Evolutionary conservation across 2,329 filamentous ascomycete genomes (phyloP), one percentile per base, ranked within the genome.

Genomic region (Bipolaris oryzae): DNA sequence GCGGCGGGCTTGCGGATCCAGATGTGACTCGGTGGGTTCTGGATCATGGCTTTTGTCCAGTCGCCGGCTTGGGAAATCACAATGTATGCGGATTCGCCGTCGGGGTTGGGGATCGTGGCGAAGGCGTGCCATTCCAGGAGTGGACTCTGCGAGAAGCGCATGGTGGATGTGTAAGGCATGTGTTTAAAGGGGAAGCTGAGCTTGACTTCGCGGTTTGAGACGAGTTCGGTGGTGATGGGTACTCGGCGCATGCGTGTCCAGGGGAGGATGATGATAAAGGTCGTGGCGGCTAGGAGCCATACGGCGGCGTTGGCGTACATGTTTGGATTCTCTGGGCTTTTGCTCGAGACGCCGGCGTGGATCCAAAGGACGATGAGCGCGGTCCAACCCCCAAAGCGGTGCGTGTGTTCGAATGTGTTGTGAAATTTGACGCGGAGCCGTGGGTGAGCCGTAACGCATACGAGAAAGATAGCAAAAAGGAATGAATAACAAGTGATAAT

Each of bases 171-270:
- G 50, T 62, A 63, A 5, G 63, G 64, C 62, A 67, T 67, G 44
- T 57, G 18, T 5, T 50, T n/a, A 55, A 64, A 63, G 3, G 67
- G 64, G 46, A 71, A 74, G 70, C 89, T 85, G 18, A 95, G 82
- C 41, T 88, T 84, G 37, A 90, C 79, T 48, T 90, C 90, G 74
- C 92, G 90, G 34, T 82, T 73, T 0, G 90, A 94, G 15, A 95
- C 84, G 3, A 81, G 77, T 68, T 91, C 85, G 7, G 87, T 79
- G 18, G 82, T 77, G 53, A 94, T 87, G 11, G 80, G 76, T 35
- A 91, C 85, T 62, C 85, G 87, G 52, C 89, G 85, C 20, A 95
- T 84, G 60, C 86, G 83, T 1, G 89, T 71, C 90, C 91, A 96
- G 0, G 91, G 89, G 42, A 89, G 85, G 49, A 88, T 79, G 63